Evolutionary conservation across 108 stramenopile genomes (phyloP), one percentile per base, ranked within the genome.

Genomic region (Skeletonema tropicum): DNA sequence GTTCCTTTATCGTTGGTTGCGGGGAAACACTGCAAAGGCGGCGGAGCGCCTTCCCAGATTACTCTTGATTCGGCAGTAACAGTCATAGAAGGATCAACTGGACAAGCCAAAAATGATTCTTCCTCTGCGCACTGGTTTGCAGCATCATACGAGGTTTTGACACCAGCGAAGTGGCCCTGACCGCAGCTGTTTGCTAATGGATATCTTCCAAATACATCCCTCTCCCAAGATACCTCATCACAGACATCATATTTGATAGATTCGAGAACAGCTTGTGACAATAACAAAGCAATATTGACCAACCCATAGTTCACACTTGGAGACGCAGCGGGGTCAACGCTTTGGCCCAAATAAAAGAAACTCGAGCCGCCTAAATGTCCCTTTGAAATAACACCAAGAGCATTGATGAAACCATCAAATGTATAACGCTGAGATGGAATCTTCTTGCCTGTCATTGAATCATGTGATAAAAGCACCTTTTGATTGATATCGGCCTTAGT

Each of bases 181-280:
- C 82, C 82, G 49, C 82, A 83, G 12, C 66, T 57, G 46, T 83
- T 83, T n/a, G 65, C 48, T 35, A 83, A 6, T 25, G 82, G 82
- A 78, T 74, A 80, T 29, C 33, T 55, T 65, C 73, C 73, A 66
- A 74, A 80, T 10, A 80, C 59, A 61, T 80, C 80, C 55, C 70
- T 80, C 42, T 80, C 80, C 80, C 80, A 80, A 26, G 69, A 70
- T 21, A 74, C 58, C 6, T 80, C 80, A 66, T 83, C 82, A 41
- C 82, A 83, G 31, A 74, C 59, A 60, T 77, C 72, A 41, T 63
- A 62, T 12, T 45, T 33, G 32, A 83, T 67, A 29, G 72, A 73
- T 78, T 83, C 82, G 36, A 78, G 35, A 11, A 66, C 61, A 2
- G 77, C 77, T 15, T 83, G 62, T 13, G 82, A 70, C 38, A 83